A percentile compares a stretch with the other conserved stretches of the same genome.
Evolutionary conservation across 106 monocot genomes (phyloP).

Genomic region (Dioscorea alata): DNA sequence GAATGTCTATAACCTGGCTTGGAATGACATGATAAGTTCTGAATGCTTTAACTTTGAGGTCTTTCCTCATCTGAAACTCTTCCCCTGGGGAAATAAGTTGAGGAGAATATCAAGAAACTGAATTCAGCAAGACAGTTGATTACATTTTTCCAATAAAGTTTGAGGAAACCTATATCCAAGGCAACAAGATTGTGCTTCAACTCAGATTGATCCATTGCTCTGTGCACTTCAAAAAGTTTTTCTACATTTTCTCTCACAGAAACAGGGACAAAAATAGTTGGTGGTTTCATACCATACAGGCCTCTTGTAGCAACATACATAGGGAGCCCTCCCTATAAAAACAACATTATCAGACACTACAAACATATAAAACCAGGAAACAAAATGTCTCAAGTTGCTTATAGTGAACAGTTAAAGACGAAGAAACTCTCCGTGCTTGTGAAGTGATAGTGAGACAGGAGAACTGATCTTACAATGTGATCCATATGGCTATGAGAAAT

Average conservation of each 20-base stretch:
- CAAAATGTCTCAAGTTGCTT: neutral
- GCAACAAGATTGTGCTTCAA: constrained; percentile 64
- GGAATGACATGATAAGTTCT: constrained; percentile 87
- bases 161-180: constrained; percentile 54
- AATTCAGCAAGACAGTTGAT: constrained; percentile 1
- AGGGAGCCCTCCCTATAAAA: constrained; percentile 76
- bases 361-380: neutral
- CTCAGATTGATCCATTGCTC: constrained; percentile 86
- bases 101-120: neutral
- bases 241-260: constrained; percentile 67
- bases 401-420: too few relatives aligned
- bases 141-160: neutral
- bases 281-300: constrained; percentile 74
- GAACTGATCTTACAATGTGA: constrained; percentile 67
- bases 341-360: neutral
- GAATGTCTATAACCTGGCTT: constrained; percentile 51
- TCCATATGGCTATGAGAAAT: constrained; percentile 97
- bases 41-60: constrained; percentile 88
- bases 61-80: constrained; percentile 70
- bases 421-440: too few relatives aligned
- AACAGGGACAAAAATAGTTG: constrained; percentile 80
- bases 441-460: too few relatives aligned
- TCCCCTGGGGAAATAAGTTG: constrained; percentile 46
- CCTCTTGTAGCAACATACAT: constrained; percentile 93
- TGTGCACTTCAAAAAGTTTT: constrained; percentile 71